A percentile compares a stretch with the other conserved stretches of the same genome.
Conservation (phyloP, 176 grass and related monocot species). For the Bolboschoenus planiculmis region DNA sequence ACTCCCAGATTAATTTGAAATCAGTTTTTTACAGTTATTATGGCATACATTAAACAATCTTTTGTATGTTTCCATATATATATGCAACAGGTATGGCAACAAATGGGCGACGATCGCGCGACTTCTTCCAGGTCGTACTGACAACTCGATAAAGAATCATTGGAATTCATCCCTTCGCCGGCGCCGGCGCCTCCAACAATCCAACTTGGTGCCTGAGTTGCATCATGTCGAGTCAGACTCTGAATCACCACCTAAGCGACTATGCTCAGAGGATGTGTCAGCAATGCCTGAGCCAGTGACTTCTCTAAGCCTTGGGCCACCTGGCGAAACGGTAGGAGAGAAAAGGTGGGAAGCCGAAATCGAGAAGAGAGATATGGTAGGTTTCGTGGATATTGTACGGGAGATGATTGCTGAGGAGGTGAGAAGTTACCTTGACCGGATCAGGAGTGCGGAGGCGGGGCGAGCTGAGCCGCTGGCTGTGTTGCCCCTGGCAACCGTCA, state of each 20-base stretch:
- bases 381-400: conserved; percentile 26
- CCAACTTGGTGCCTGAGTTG: background rate
- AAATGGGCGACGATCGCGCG: conserved; percentile 89
- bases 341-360: background rate
- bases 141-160: conserved; percentile 98
- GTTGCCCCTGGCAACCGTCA: background rate
- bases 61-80: background rate
- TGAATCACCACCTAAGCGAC: conserved; percentile 1
- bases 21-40: background rate
- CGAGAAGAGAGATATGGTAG: conserved; percentile 15
- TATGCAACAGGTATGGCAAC: conserved; percentile 48
- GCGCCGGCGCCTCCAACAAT: background rate
- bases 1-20: background rate
- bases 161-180: conserved; percentile 85
- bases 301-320: conserved; percentile 54
- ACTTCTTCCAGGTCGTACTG: conserved; percentile 65
- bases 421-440: conserved; percentile 32
- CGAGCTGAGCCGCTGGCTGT: conserved; percentile 2
- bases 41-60: background rate
- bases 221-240: conserved; percentile 5
- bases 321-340: conserved; percentile 11
- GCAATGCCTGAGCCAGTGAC: conserved; percentile 36
- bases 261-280: background rate
- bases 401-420: conserved; percentile 75
- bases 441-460: background rate